Conservation (phyloP, 73 alveolate species). For the Paramecium primaurelia region DNA sequence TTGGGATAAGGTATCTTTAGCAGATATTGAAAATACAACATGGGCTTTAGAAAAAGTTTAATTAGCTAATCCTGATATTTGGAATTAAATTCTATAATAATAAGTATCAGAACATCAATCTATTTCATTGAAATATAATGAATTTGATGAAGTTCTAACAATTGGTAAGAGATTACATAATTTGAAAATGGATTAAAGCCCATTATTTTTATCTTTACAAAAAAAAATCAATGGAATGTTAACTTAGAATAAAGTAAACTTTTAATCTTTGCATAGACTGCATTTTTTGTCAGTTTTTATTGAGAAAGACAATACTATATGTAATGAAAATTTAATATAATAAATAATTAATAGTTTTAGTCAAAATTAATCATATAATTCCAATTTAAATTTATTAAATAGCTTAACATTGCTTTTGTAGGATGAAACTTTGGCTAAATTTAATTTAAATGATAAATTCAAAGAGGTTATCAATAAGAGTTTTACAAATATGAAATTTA, state of each 20-base stretch:
- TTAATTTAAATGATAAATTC: neutral
- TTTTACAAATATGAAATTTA: neutral
- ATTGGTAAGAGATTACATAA: neutral
- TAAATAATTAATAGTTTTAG: neutral
- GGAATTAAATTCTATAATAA: neutral
- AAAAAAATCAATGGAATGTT: neutral
- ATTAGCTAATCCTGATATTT: neutral
- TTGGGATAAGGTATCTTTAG: conserved; percentile 1
- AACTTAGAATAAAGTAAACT: neutral
- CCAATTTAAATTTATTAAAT: neutral
- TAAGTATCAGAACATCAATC: neutral
- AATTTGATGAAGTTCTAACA: neutral
- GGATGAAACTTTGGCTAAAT: neutral
- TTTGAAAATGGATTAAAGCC: neutral
- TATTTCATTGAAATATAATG: neutral
- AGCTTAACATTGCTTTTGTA: neutral
- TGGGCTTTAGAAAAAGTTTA: neutral
- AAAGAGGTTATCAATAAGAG: neutral
- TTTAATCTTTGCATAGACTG: neutral
- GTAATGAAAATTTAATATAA: neutral
- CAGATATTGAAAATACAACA: conserved; percentile 26
- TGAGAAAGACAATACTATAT: neutral
- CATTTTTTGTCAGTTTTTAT: neutral
- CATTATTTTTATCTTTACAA: neutral
- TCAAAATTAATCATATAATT: neutral